Conservation (phyloP, 2,329 filamentous ascomycete species). For the Fusarium incarnatum region DNA sequence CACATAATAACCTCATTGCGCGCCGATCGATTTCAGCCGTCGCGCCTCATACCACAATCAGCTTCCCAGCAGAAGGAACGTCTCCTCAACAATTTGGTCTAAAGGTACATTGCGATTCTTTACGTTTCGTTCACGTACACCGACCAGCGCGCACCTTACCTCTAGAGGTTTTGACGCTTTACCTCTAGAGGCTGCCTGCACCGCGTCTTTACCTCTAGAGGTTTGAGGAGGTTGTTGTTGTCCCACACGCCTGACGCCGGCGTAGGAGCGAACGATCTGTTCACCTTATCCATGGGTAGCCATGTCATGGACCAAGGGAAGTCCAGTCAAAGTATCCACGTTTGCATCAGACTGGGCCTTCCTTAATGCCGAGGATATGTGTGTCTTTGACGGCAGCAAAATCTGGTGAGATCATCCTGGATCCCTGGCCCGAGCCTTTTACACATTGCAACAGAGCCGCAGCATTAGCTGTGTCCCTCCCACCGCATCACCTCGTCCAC, state of each 20-base stretch:
- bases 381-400: conserved; percentile 13
- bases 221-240: conserved; percentile 28
- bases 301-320: conserved; percentile 48
- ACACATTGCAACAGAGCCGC: conserved; percentile 44
- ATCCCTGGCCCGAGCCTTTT: conserved; percentile 39
- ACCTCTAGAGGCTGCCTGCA: conserved; percentile 46
- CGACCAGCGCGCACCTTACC: conserved; percentile 44
- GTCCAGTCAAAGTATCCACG: conserved; percentile 46
- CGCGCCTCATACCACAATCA: conserved; percentile 4
- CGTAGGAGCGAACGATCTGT: conserved; percentile 38
- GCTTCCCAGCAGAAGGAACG: conserved; percentile 32
- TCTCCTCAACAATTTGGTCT: conserved; percentile 44
- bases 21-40: conserved; percentile 7
- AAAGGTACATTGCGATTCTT: conserved; percentile 43
- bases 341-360: conserved; percentile 41
- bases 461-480: conserved; percentile 27
- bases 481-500: conserved; percentile 28
- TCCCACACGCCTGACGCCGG: conserved; percentile 47
- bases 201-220: conserved; percentile 47
- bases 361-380: conserved; percentile 47
- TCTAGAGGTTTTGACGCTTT: conserved; percentile 44
- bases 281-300: conserved; percentile 40
- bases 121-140: conserved; percentile 44
- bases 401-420: conserved; percentile 29
- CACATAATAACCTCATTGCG: conserved; percentile 35